Conservation (phyloP, 2,329 filamentous ascomycete genomes). For the Basipetospora sp. region DNA sequence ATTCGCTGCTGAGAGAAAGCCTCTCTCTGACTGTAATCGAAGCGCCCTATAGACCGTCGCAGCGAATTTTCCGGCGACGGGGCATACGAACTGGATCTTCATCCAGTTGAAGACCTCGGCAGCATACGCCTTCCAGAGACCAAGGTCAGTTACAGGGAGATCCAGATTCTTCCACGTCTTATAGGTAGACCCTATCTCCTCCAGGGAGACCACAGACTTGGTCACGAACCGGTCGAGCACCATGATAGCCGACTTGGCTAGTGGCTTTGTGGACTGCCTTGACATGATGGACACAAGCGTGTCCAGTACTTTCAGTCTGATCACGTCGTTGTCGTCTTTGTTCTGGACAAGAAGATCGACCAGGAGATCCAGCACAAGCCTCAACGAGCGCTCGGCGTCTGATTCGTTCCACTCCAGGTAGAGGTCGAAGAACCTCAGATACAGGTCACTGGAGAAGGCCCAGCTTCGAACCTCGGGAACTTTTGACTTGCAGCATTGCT, state of each 20-base stretch:
- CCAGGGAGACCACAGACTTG: slow-evolving; percentile 40
- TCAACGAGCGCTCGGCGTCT: slow-evolving; percentile 49
- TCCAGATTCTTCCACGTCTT: slow-evolving; percentile 15
- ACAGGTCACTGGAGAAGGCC: slow-evolving; percentile 36
- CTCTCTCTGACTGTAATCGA: slow-evolving; percentile 17
- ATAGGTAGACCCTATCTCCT: slow-evolving; percentile 31
- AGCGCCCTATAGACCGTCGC: slow-evolving; percentile 40
- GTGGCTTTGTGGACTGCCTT: slow-evolving; percentile 44
- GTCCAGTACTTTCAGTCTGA: slow-evolving; percentile 32
- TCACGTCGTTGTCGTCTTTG: slow-evolving; percentile 18
- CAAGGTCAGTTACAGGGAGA: slow-evolving; percentile 18
- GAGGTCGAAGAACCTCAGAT: slow-evolving; percentile 40
- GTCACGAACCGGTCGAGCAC: slow-evolving; percentile 50
- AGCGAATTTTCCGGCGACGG: slow-evolving; percentile 45
- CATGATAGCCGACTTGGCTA: slow-evolving; percentile 56
- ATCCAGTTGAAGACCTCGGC: slow-evolving; percentile 39
- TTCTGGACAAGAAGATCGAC: slow-evolving; percentile 33
- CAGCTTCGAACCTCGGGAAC: slow-evolving; percentile 28
- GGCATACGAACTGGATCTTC: slow-evolving; percentile 41
- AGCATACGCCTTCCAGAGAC: slow-evolving; percentile 37
- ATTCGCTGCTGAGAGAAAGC: slow-evolving; percentile 3
- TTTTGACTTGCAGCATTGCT: slow-evolving; percentile 39
- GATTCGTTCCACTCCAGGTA: slow-evolving; percentile 55
- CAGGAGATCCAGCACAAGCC: slow-evolving; percentile 44
- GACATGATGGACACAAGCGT: slow-evolving; percentile 44